Evolutionary conservation across 371 early-diverging fungal species (phyloP).

Genomic region (Rhizopus sp.): DNA sequence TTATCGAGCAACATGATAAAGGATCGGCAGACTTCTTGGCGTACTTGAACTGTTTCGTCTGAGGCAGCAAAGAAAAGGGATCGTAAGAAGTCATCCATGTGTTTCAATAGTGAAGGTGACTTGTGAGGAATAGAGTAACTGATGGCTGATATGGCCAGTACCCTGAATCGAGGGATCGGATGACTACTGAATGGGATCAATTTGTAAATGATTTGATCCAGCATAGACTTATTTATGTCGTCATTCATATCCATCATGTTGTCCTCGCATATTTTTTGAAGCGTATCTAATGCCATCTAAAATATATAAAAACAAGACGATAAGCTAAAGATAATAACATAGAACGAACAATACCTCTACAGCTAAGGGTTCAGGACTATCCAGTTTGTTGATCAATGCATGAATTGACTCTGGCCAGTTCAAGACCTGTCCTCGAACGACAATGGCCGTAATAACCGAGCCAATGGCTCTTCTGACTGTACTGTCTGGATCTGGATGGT

Average conservation of each 20-base stretch:
- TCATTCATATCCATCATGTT: conserved; percentile 70
- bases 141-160: conserved; percentile 73
- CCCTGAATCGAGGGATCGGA: conserved; percentile 67
- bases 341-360: conserved; percentile 63
- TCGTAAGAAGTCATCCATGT: conserved; percentile 70
- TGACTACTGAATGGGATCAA: conserved; percentile 76
- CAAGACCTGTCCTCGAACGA: conserved; percentile 64
- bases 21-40: conserved; percentile 87
- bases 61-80: conserved; percentile 75
- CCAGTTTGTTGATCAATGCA: conserved; percentile 67
- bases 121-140: conserved; percentile 76
- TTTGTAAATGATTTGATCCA: conserved; percentile 79
- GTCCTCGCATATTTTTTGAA: conserved; percentile 94
- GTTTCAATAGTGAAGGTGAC: conserved; percentile 61
- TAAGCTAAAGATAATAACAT: background rate
- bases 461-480: conserved; percentile 63
- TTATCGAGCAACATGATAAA: conserved; percentile 85
- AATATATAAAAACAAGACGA: background rate
- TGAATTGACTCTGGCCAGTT: conserved; percentile 84
- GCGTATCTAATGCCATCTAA: conserved; percentile 80
- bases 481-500: conserved; percentile 66
- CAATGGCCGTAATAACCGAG: conserved; percentile 81
- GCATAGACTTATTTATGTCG: conserved; percentile 52
- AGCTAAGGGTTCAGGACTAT: conserved; percentile 59
- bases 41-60: conserved; percentile 73